Base-by-base conservation (phyloP, 2,329 filamentous ascomycete species). In the Drechslerella dactyloides region DNA sequence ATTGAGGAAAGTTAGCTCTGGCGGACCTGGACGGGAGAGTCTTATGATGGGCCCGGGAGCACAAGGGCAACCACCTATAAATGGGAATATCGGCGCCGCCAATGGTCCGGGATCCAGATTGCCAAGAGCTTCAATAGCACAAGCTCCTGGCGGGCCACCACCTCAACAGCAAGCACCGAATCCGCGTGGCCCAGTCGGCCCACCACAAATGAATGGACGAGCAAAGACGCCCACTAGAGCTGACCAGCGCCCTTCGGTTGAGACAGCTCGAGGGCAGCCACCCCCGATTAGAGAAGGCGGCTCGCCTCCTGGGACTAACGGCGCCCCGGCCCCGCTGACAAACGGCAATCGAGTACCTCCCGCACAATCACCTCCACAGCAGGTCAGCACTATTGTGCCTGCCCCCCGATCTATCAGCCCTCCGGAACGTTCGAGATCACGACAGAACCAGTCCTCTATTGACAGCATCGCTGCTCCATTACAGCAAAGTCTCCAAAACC, bases 101-200 rank as follows among this genome's bases (percentile, higher is more conserved):
- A 64, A 82, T 7, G 66, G 66, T 13, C 66, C 66, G 8, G 66
- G 82, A 33, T 88, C 87, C 50, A 82, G 86, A 70, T 80, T 88
- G 70, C 87, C 87, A 42, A 82, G 85, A 69, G 85, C 84, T 40
- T 85, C 85, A 50, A 81, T 84, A 77, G 82, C 84, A 59, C 85
- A 86, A 77, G 83, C 84, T 50, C 84, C 87, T 2, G 82, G 84
- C 48, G 87, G 87, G 11, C 87, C 87, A 42, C 87, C 87, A 55
- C 87, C 87, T 23, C 84, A 85, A 59, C 85, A 86, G 50, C 87
- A 88, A 79, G 83, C 85, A 54, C 86, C 87, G 40, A 83, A 84
- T 55, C 83, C 85, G 48, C 80, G 84, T 73, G 77, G 68, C 10
- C 68, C 68, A 11, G 68, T 27, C 24, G 68, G 68, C 3, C 68